A percentile compares a stretch with the other conserved stretches of the same genome.
phyloP scores from a whole-genome alignment of 208 protist genomes.

The Perkinsela sp. region DNA sequence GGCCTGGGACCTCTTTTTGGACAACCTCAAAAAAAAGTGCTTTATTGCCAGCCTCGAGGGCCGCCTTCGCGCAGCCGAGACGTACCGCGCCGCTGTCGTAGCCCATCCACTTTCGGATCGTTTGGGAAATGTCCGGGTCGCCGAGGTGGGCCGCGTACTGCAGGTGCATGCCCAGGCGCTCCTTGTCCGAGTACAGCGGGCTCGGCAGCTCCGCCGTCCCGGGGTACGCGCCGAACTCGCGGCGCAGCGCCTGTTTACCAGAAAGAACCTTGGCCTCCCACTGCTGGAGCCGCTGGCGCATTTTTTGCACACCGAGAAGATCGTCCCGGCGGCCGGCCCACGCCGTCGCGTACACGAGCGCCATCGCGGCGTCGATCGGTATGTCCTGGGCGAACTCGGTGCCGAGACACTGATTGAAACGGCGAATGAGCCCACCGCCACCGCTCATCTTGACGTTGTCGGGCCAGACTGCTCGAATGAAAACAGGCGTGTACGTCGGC shows the following conservation, averaged over 20 bases:
- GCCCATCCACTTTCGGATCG: conserved; percentile 15
- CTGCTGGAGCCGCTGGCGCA: conserved; percentile 39
- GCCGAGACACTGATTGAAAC: conserved; percentile 28
- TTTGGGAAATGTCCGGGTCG: conserved; percentile 14
- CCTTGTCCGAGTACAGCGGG: conserved; percentile 39
- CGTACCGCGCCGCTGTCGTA: conserved; percentile 30
- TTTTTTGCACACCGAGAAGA: conserved; percentile 27
- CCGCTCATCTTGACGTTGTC: conserved; percentile 26
- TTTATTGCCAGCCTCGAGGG: conserved; percentile 42
- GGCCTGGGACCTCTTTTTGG: conserved; percentile 35
- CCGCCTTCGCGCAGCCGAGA: conserved; percentile 63
- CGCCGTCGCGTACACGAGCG: conserved; percentile 28
- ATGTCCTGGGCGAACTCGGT: conserved; percentile 47
- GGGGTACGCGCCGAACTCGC: conserved; percentile 23
- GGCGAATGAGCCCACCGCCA: conserved; percentile 19
- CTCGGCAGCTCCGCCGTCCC: conserved; percentile 54
- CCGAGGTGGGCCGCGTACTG: conserved; percentile 48
- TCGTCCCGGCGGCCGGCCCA: conserved; percentile 23
- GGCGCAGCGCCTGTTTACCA: conserved; percentile 8
- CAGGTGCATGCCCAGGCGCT: conserved; percentile 58
- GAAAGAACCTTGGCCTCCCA: conserved; percentile 14
- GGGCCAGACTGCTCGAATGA: conserved; percentile 46
- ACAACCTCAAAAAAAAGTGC: conserved; percentile 49
- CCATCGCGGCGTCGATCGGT: conserved; percentile 30
- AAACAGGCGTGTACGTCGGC: conserved; percentile 47